Evolutionary conservation across 2,329 filamentous ascomycete species (phyloP), one percentile per base, ranked within the genome.

Genomic region (Aspergillus ibericus): DNA sequence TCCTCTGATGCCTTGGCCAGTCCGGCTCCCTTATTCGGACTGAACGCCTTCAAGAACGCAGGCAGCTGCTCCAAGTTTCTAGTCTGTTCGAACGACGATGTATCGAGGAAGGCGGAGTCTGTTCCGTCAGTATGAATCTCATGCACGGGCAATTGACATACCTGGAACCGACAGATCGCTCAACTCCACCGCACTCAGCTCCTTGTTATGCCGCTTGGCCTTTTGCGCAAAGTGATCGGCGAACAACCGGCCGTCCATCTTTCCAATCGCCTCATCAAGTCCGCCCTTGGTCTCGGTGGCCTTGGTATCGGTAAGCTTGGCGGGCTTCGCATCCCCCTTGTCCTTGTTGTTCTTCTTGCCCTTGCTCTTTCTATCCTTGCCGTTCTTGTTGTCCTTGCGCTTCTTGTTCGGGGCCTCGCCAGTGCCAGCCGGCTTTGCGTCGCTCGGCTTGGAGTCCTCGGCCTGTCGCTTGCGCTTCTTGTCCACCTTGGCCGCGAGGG

Each of bases 141-240:
- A 5, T 32, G 27, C n/a, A 8, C 5, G 18, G 13, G 15, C 18
- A 13, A 13, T 12, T 2, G 18, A 22, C 80, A 66, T 81, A 92
- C 91, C 88, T 65, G 91, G 87, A 53, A 98, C 82, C 56, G 90
- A 88, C 69, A 91, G 80, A 71, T 97, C 93, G 57, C 91, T 88
- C 32, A 96, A 79, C 77, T 99, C 95, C 40, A 98, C 84, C 0
- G 87, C 80, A 66, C 90, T 96, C 68, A 97, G 75, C 53, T 96
- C 89, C 27, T 85, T 86, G 55, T 92, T 90, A 70, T 93, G 96
- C 22, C 89, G 84, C 63, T 84, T 86, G 54, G 91, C 88, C 70
- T 90, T 86, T 70, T 95, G 88, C 6, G 90, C 90, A 61, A 97
- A 81, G 73, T 96, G 88, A 73, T 97, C 93, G 1, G 93, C 91